Evolutionary conservation across 139 green algal species (phyloP).

Genomic region (Micractinium conductrix): DNA sequence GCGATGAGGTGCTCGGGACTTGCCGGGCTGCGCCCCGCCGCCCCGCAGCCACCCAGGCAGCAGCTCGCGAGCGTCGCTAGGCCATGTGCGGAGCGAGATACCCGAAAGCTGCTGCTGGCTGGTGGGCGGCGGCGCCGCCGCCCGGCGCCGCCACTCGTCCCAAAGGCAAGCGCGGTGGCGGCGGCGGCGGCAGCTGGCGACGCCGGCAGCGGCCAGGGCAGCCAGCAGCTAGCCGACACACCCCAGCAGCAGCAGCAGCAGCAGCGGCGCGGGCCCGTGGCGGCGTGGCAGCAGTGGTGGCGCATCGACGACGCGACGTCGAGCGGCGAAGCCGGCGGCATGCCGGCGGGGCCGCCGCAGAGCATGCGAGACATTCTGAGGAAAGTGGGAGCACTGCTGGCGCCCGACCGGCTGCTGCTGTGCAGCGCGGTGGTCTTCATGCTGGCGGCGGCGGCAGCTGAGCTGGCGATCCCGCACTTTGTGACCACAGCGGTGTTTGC

Average conservation of each 20-base stretch:
- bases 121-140: background rate
- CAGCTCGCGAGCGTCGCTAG: no score
- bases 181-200: background rate
- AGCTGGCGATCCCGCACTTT: constrained; percentile 86
- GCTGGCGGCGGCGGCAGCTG: constrained; percentile 37
- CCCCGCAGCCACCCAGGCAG: no score
- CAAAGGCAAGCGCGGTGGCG: no score
- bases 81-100: no score
- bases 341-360: background rate
- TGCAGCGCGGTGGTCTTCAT: constrained; percentile 3
- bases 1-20: no score
- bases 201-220: background rate
- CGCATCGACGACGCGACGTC: background rate
- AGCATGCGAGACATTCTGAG: constrained; percentile 19
- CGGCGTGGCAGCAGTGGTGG: constrained; percentile 19
- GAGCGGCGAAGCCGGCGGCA: background rate
- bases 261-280: background rate
- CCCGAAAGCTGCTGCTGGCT: no score
- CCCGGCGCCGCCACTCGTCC: background rate
- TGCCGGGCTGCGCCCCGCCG: no score
- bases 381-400: constrained; percentile 20
- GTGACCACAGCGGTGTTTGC: constrained; percentile 75
- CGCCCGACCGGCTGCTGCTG: constrained; percentile 15
- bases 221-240: background rate
- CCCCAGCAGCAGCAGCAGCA: background rate